Percentiles rank a stretch among this genome's conserved stretches.
These are phyloP conservation scores for Lodderomyces elongisporus DNA, from an alignment of 1,139 yeast genomes.

Conservation along the genomic window DNA sequence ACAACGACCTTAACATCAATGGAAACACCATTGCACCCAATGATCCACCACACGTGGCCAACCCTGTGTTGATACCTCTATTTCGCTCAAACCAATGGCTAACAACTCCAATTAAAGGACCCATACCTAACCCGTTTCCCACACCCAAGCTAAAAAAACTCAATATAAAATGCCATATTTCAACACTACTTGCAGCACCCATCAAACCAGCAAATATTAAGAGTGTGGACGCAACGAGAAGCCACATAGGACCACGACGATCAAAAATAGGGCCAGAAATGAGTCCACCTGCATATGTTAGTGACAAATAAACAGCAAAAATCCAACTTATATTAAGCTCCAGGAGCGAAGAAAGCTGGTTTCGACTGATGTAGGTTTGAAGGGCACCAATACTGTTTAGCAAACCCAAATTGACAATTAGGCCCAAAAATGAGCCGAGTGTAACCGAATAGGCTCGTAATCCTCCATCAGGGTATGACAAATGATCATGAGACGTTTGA, in stretches of 20 bases:
- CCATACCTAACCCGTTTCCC: slow-evolving; percentile 32
- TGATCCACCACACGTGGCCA: slow-evolving; percentile 38
- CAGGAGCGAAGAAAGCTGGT: slow-evolving; percentile 25
- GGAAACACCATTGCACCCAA: slow-evolving; percentile 37
- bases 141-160: slow-evolving; percentile 21
- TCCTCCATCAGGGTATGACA: slow-evolving; percentile 68
- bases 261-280: slow-evolving; percentile 37
- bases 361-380: slow-evolving; percentile 28
- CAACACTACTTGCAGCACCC: slow-evolving; percentile 27
- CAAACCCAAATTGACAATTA: slow-evolving; percentile 54
- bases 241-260: slow-evolving; percentile 25
- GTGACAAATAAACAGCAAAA: slow-evolving; percentile 30
- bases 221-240: slow-evolving; percentile 22
- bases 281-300: slow-evolving; percentile 29
- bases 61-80: slow-evolving; percentile 32
- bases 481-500: too few relatives aligned
- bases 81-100: slow-evolving; percentile 35
- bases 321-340: slow-evolving; percentile 29
- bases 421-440: slow-evolving; percentile 57
- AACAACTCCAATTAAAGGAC: slow-evolving; percentile 34
- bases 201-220: slow-evolving; percentile 30
- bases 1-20: slow-evolving; percentile 27
- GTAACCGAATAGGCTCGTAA: slow-evolving; percentile 53
- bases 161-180: slow-evolving; percentile 32
- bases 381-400: slow-evolving; percentile 51